These are phyloP conservation scores for Carex parvula DNA, from an alignment of 176 grass and related monocot species.

Conservation along the genomic window DNA sequence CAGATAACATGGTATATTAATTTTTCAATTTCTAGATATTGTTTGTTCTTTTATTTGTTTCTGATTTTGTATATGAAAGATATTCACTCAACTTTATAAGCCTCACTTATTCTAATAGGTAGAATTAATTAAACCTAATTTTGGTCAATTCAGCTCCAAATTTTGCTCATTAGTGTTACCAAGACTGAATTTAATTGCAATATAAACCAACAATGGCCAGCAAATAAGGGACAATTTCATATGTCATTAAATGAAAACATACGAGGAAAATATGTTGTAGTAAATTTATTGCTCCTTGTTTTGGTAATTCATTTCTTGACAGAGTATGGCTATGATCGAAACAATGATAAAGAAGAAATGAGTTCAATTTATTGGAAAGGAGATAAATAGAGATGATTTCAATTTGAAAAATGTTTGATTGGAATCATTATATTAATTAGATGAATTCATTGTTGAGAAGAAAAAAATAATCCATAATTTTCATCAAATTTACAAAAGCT, in stretches of 20 bases:
- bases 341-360: too few relatives aligned
- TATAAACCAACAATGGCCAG: not conserved
- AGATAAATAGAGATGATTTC: too few relatives aligned
- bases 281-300: not conserved
- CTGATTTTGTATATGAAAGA: not conserved
- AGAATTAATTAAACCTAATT: not conserved
- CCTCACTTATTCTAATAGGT: not conserved
- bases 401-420: too few relatives aligned
- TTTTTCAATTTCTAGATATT: not conserved
- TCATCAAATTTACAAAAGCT: too few relatives aligned
- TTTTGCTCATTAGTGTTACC: not conserved
- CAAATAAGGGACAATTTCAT: not conserved
- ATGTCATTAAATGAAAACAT: not conserved
- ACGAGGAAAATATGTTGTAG: not conserved
- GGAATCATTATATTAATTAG: too few relatives aligned
- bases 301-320: not conserved
- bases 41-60: constrained; percentile 9
- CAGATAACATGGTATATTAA: constrained; percentile 53
- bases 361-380: too few relatives aligned
- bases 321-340: not conserved
- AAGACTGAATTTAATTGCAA: not conserved
- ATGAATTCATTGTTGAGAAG: too few relatives aligned
- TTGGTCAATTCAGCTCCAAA: not conserved
- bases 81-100: not conserved
- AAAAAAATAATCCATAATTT: too few relatives aligned